These are phyloP conservation scores for Talaromyces wortmannii DNA, from an alignment of 495 filamentous ascomycete species.

Conservation along the genomic window DNA sequence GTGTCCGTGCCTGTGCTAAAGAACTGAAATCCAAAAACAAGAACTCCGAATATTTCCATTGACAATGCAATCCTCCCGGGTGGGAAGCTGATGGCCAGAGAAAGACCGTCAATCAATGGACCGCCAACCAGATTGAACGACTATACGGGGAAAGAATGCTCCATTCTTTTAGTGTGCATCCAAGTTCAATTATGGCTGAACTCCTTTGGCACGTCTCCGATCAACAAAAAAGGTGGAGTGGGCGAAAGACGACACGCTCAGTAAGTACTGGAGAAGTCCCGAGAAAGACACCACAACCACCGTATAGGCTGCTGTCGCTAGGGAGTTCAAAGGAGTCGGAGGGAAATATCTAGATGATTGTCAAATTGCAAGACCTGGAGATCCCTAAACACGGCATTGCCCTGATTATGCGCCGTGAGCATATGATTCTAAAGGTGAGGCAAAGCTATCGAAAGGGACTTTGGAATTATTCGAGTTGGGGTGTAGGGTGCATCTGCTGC, in stretches of 20 bases:
- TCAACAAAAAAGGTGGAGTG: constrained; percentile 10
- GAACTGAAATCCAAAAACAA: neutral
- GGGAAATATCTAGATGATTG: constrained; percentile 33
- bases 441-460: neutral
- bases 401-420: neutral
- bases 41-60: neutral
- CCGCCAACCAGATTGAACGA: constrained; percentile 35
- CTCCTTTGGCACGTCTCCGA: constrained; percentile 14
- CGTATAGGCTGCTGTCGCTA: constrained; percentile 27
- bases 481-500: neutral
- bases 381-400: neutral
- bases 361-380: constrained; percentile 5
- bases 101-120: constrained; percentile 35
- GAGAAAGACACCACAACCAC: constrained; percentile 33
- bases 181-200: constrained; percentile 23
- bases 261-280: constrained; percentile 20
- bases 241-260: constrained; percentile 10
- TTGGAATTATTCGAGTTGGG: neutral
- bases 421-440: neutral
- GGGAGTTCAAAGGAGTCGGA: constrained; percentile 27
- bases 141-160: constrained; percentile 27
- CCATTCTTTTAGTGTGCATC: constrained; percentile 28
- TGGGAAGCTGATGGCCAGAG: constrained; percentile 25
- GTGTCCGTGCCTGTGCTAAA: neutral
- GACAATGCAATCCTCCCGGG: no score